These are phyloP conservation scores for Glonium stellatum DNA, from an alignment of 495 filamentous ascomycete species.

Conservation along the genomic window DNA sequence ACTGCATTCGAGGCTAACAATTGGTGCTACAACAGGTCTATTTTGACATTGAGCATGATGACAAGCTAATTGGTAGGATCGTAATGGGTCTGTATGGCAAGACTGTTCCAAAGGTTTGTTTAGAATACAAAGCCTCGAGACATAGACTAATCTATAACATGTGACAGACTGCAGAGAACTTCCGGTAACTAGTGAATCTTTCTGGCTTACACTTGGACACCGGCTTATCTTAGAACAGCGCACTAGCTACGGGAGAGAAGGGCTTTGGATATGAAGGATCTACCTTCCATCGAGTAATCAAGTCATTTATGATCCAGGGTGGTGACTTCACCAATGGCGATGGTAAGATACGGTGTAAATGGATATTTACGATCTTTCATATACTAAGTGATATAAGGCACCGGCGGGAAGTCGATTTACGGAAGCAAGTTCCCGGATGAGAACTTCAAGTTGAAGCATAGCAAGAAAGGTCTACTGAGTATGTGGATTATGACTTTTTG, in stretches of 20 bases:
- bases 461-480: constrained; percentile 57
- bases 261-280: constrained; percentile 94
- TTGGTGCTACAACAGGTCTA: constrained; percentile 53
- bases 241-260: constrained; percentile 93
- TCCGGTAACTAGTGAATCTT: constrained; percentile 49
- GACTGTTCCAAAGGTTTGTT: constrained; percentile 73
- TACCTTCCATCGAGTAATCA: constrained; percentile 97
- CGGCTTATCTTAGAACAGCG: constrained; percentile 39
- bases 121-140: constrained; percentile 1
- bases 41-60: constrained; percentile 92
- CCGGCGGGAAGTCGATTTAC: constrained; percentile 97
- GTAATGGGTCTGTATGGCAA: constrained; percentile 96
- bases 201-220: constrained; percentile 10
- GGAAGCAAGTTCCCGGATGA: constrained; percentile 92
- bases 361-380: not conserved
- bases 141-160: constrained; percentile 10
- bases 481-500: constrained; percentile 26
- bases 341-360: constrained; percentile 44
- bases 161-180: constrained; percentile 83
- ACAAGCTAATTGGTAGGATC: constrained; percentile 73
- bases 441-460: constrained; percentile 99
- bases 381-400: constrained; percentile 45
- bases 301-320: constrained; percentile 98
- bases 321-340: constrained; percentile 97
- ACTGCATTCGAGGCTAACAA: constrained; percentile 4